Evolutionary conservation across 352 stramenopile genomes (phyloP), one percentile per base, ranked within the genome.

Genomic region (Elongisporangium senticosum): DNA sequence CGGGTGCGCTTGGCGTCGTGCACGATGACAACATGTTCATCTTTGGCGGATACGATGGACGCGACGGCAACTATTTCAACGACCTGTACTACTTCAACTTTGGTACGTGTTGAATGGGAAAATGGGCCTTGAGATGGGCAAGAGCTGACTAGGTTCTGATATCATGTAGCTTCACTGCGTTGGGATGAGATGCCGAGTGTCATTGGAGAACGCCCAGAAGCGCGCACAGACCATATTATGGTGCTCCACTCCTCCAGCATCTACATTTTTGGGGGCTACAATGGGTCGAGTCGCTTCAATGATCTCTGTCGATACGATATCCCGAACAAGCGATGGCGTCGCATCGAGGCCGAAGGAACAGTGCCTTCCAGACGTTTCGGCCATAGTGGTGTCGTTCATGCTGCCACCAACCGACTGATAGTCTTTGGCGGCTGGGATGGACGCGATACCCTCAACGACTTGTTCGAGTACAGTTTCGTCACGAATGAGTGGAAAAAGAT

Each of bases 61-160:
- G 87, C 28, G 85, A 95, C 53, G 87, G 84, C 57, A 94, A 93
- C 70, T 96, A 95, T 63, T 96, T 93, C 65, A 94, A 93, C 59
- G 87, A 96, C 49, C 67, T 96, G 15, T 94, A 83, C 70, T 92
- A 75, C 65, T 94, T 94, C 61, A 87, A 95, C 72, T 92, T 96
- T 59, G 80, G 74, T 86, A 64, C 56, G 60, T 56, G 17, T 10
- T 14, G 13, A 43, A 43, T 43, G 33, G 33, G 13, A 43, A 17
- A 15, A 43, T 43, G 33, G 33, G 33, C 33, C 23, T 48, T 17
- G 8, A 1, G 11, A 43, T 43, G 33, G 33, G 33, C 33, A 43
- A 43, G 33, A 43, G 13, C 33, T 43, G 33, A 43, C 39, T 28
- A 2, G 13, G 19, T 56, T 26, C 10, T 53, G 39, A 52, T 52